These are phyloP conservation scores for Physcomitrellopsis africana DNA, from an alignment of 225 moss, liverwort and hornwort genomes.

Conservation along the genomic window DNA sequence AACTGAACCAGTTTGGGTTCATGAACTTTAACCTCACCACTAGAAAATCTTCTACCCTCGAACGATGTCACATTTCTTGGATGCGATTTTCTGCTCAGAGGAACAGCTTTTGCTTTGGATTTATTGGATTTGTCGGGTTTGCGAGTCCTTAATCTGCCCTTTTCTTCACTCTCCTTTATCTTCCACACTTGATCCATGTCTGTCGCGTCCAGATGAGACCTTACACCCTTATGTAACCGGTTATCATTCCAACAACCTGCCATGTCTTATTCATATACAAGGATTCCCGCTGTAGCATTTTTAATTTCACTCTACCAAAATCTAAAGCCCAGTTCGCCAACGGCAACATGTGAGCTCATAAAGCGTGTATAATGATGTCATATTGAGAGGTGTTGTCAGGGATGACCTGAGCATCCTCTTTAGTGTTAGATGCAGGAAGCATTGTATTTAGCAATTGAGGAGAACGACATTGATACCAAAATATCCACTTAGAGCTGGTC, in stretches of 20 bases:
- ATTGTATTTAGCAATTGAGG: neutral
- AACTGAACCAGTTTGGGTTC: slow-evolving; percentile 29
- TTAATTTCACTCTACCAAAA: slow-evolving; percentile 4
- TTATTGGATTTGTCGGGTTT: slow-evolving; percentile 24
- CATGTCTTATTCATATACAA: neutral
- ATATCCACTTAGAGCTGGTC: neutral
- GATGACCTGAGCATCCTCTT: neutral
- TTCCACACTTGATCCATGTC: slow-evolving; percentile 42
- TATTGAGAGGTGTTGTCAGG: neutral
- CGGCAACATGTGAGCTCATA: neutral
- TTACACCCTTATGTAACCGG: neutral
- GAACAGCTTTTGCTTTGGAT: slow-evolving; percentile 24
- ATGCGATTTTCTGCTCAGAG: slow-evolving; percentile 24
- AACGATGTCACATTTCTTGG: slow-evolving; percentile 23
- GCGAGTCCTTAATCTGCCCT: slow-evolving; percentile 15
- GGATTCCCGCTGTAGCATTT: slow-evolving; percentile 5
- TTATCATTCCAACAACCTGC: neutral
- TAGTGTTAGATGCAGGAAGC: neutral
- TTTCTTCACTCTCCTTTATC: slow-evolving; percentile 31
- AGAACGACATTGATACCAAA: neutral
- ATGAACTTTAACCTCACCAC: slow-evolving; percentile 27
- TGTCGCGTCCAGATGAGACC: slow-evolving; percentile 9
- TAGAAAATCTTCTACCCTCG: neutral
- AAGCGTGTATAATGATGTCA: neutral
- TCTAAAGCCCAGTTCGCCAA: neutral